phyloP scores from a whole-genome alignment of 306 rosid species.

The Acacia crassicarpa region DNA sequence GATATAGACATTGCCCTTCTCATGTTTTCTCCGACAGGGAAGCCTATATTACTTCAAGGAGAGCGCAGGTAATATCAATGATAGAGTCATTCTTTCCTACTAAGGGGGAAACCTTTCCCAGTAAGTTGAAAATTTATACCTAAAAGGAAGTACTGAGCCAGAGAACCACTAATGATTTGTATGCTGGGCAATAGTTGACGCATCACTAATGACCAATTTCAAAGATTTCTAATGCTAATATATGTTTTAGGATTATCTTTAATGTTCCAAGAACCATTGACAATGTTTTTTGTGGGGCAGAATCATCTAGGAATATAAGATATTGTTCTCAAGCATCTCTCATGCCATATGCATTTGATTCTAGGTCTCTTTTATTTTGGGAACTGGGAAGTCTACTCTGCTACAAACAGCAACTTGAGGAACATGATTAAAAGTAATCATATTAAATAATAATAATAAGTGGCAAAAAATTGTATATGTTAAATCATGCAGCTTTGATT shows the following conservation, averaged over 20 bases:
- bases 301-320: background rate
- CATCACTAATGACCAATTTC: background rate
- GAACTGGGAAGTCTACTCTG: background rate
- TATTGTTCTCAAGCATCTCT: background rate
- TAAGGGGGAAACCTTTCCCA: background rate
- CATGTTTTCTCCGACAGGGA: constrained; percentile 85
- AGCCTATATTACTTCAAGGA: constrained; percentile 64
- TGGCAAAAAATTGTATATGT: background rate
- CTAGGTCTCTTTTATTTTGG: background rate
- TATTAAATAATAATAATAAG: background rate
- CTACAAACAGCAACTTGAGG: background rate
- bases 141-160: background rate
- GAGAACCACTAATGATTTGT: background rate
- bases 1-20: constrained; percentile 67
- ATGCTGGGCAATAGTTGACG: background rate
- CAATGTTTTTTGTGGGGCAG: background rate
- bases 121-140: background rate
- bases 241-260: background rate
- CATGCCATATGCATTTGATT: background rate
- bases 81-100: background rate
- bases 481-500: background rate
- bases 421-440: constrained; percentile 3
- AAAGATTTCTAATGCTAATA: background rate
- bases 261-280: background rate
- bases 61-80: constrained; percentile 55